Evolutionary conservation across 192 early-diverging fungal species (phyloP), one percentile per base, ranked within the genome.

Genomic region (Geosiphon pyriformis): DNA sequence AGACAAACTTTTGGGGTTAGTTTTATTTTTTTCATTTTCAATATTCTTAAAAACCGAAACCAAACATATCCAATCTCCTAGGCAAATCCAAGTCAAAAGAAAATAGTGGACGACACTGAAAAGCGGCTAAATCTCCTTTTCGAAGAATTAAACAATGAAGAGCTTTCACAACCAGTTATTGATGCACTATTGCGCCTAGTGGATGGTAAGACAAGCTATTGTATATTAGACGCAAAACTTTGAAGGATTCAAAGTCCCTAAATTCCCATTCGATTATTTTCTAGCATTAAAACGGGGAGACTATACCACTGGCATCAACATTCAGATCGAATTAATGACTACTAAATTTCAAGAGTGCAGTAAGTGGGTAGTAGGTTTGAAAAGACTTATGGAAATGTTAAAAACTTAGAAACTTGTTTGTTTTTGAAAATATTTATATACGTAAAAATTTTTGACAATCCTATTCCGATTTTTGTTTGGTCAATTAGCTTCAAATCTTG

Each of bases 61-160:
- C 37, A 42, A 42, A 29, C 34, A n/a, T n/a, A n/a, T n/a, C n/a
- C n/a, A n/a, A n/a, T n/a, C n/a, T n/a, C n/a, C n/a, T n/a, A n/a
- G n/a, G n/a, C 32, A 55, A 65, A 90, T 78, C 84, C 88, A n/a
- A 77, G 78, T 23, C 84, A 90, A 68, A 87, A 87, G 66, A 78
- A 85, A 56, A 79, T 88, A 55, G 81, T 89, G 70, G 89, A 92
- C 65, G 94, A 98, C 55, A 85, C 92, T 2, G 90, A 94, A 53
- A 90, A 90, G 71, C 79, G 88, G n/a, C 64, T 98, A 31, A 81
- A 85, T 31, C 74, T 76, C 4, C 68, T 98, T 50, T 92, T 92
- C 74, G 95, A 95, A 74, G 81, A 84, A 76, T 75, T 96, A 79
- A 95, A 95, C 72, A 87, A 88, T 70, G 85, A 83, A 27, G 85